Evolutionary conservation across 208 protist genomes (phyloP), one percentile per base, ranked within the genome.

Genomic region (Acanthamoeba lenticulata): DNA sequence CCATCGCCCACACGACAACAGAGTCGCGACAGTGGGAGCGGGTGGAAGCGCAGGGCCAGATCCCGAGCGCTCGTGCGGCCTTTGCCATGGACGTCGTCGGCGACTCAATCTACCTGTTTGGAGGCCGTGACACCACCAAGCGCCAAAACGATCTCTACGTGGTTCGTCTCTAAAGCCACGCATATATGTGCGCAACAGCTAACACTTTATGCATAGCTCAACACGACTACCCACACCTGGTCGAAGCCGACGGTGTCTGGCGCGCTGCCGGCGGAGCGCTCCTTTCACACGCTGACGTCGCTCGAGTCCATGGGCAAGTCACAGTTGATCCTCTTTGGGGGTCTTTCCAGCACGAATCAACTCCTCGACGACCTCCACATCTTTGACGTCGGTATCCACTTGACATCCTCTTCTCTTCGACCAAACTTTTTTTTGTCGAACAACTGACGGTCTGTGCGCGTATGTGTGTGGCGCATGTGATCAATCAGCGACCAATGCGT

Each of bases 91-190:
- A 47, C 19, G 77, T 38, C n/a, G 77, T 86, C 4, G 77, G 77
- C 13, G 2, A 2, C 34, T 86, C 77, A 1, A 47, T 86, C 45
- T 86, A 86, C 34, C 27, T 86, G 11, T 86, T 86, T 32, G 77
- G 77, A 15, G 77, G 77, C 21, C 21, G 77, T 19, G 77, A 86
- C 77, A 86, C 77, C 0, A 55, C 36, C 42, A 47, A 57, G 38
- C 45, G 77, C 7, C 77, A 86, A 52, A 86, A 86, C 77, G 77
- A 86, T 38, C 77, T 86, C 29, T 57, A 86, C 29, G 40, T 86
- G 77, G 77, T 86, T 29, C 42, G 77, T 72, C 62, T 72, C 62
- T 36, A 5, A 72, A 72, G 38, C 7, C 42, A 83, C 9, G 72
- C 7, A 11, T 44, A 13, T 29, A 83, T 38, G 17, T 5, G 5